Evolutionary conservation across 2,329 filamentous ascomycete genomes (phyloP).

Genomic region (Trichothecium roseum): DNA sequence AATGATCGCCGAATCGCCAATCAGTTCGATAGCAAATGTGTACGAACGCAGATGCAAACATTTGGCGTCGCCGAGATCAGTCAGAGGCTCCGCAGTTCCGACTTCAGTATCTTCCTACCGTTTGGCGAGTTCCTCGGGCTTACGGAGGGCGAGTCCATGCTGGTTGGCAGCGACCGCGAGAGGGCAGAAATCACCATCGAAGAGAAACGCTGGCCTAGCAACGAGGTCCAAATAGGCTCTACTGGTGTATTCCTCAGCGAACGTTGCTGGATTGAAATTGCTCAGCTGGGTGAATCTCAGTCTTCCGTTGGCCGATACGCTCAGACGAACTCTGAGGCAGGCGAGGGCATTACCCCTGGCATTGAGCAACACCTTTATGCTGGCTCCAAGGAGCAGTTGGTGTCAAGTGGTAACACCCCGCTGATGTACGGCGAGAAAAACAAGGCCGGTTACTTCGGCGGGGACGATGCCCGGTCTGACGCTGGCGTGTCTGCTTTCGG

Average conservation of each 20-base stretch:
- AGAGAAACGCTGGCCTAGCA: conserved; percentile 82
- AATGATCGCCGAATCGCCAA: conserved; percentile 96
- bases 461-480: conserved; percentile 80
- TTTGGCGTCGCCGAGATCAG: conserved; percentile 97
- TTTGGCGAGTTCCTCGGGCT: conserved; percentile 93
- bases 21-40: conserved; percentile 98
- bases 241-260: conserved; percentile 96
- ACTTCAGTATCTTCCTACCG: conserved; percentile 91
- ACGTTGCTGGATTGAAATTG: conserved; percentile 86
- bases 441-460: conserved; percentile 70
- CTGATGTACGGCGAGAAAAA: conserved; percentile 65
- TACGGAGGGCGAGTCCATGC: conserved; percentile 69
- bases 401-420: conserved; percentile 41
- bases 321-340: conserved; percentile 41
- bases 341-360: conserved; percentile 49
- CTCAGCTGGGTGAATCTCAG: conserved; percentile 57
- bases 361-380: conserved; percentile 47
- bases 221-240: conserved; percentile 81
- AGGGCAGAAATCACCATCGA: conserved; percentile 88
- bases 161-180: conserved; percentile 87
- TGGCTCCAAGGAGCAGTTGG: conserved; percentile 50
- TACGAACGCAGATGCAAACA: conserved; percentile 86
- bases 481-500: conserved; percentile 86
- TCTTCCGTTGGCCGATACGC: conserved; percentile 28
- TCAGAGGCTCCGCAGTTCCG: conserved; percentile 80